Conservation (phyloP, 306 rosid genomes). For the Pterocarpus macrocarpus region DNA sequence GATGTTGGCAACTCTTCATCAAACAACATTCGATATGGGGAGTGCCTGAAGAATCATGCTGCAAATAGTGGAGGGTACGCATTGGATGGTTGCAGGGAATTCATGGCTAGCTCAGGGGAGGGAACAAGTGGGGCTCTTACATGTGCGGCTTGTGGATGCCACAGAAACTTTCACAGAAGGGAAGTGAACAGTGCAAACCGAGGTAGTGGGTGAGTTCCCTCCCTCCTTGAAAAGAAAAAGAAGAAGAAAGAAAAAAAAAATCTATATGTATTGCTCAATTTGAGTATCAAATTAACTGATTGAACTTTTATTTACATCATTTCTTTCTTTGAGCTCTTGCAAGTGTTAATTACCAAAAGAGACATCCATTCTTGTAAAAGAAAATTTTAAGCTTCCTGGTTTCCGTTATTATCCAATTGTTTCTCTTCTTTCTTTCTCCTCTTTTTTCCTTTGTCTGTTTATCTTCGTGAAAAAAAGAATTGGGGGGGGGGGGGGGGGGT, state of each 20-base stretch:
- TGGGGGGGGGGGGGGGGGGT: background rate
- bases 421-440: background rate
- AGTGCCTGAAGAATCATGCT: slow-evolving; percentile 95
- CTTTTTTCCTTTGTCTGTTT: background rate
- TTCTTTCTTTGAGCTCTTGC: background rate
- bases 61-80: slow-evolving; percentile 92
- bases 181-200: slow-evolving; percentile 67
- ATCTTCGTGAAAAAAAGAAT: background rate
- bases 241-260: too few species aligned
- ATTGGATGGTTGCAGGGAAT: slow-evolving; percentile 89
- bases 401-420: slow-evolving; percentile 18
- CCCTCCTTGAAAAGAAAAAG: slow-evolving; percentile 24
- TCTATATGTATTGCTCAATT: background rate
- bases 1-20: background rate
- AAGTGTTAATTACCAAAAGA: too few species aligned
- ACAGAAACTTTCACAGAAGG: slow-evolving; percentile 80
- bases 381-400: slow-evolving; percentile 1
- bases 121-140: slow-evolving; percentile 68
- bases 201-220: slow-evolving; percentile 45
- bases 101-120: slow-evolving; percentile 73
- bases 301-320: background rate
- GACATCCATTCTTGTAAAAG: too few species aligned
- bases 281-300: slow-evolving; percentile 33
- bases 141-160: slow-evolving; percentile 96
- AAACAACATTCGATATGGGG: slow-evolving; percentile 67